Evolutionary conservation across 2,329 filamentous ascomycete species (phyloP).

Genomic region (Aspergillus arachidicola): DNA sequence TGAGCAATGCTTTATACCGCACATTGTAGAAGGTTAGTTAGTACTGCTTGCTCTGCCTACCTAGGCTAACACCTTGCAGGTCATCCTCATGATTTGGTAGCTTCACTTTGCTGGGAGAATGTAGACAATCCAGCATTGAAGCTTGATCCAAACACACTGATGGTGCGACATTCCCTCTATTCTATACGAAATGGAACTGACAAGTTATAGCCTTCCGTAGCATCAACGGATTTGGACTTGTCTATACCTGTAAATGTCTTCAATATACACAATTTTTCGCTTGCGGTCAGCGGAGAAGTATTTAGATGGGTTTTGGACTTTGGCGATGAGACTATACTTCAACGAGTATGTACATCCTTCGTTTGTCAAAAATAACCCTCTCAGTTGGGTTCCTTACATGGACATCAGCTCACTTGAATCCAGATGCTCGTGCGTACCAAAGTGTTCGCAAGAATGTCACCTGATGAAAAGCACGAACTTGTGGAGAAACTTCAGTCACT

Average conservation of each 20-base stretch:
- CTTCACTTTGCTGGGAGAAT: slow-evolving; percentile 84
- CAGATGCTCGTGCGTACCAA: slow-evolving; percentile 88
- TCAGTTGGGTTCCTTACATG: neutral
- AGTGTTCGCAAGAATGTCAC: slow-evolving; percentile 97
- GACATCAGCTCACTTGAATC: neutral
- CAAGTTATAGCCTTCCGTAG: slow-evolving; percentile 65
- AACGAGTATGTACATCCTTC: slow-evolving; percentile 53
- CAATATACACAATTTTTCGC: slow-evolving; percentile 79
- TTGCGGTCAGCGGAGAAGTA: slow-evolving; percentile 89
- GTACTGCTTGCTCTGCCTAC: neutral
- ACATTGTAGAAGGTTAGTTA: slow-evolving; percentile 71
- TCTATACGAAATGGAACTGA: slow-evolving; percentile 15
- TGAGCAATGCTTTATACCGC: slow-evolving; percentile 89
- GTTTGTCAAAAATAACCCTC: neutral
- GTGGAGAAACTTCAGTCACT: slow-evolving; percentile 97
- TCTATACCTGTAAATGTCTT: slow-evolving; percentile 84
- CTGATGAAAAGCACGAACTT: slow-evolving; percentile 96
- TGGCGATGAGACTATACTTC: slow-evolving; percentile 76
- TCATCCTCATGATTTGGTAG: slow-evolving; percentile 71
- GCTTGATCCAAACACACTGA: slow-evolving; percentile 76
- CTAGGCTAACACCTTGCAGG: slow-evolving; percentile 46
- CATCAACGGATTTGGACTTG: slow-evolving; percentile 71
- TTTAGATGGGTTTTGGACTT: slow-evolving; percentile 97
- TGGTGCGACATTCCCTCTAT: slow-evolving; percentile 48
- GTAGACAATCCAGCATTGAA: slow-evolving; percentile 82